Percentiles rank a stretch among this genome's conserved stretches.
Conservation (phyloP, 306 rosid species). For the Lathyrus aphaca region DNA sequence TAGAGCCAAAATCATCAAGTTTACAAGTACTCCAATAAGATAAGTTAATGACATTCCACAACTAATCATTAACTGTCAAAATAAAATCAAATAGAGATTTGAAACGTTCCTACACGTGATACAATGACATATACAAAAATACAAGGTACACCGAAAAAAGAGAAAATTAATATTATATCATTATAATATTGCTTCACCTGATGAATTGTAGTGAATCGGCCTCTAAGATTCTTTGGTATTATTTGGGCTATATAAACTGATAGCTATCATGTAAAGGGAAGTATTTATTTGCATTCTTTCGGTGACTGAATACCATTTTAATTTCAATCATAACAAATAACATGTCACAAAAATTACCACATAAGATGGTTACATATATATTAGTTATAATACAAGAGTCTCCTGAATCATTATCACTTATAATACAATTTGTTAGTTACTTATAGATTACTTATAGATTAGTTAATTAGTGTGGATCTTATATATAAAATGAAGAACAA, state of each 20-base stretch:
- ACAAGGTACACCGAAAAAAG: slow-evolving; percentile 25
- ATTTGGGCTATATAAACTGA: slow-evolving; percentile 77
- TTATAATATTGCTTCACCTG: slow-evolving; percentile 50
- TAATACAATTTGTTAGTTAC: not conserved
- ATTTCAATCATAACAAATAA: slow-evolving; percentile 17
- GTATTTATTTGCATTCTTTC: not conserved
- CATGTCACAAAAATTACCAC: slow-evolving; percentile 57
- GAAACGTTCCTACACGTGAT: slow-evolving; percentile 13
- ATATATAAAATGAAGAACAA: too few relatives aligned
- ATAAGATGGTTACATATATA: too few relatives aligned
- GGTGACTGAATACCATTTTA: not conserved
- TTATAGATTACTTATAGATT: too few relatives aligned
- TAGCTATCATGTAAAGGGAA: slow-evolving; percentile 50
- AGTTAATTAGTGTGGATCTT: not conserved
- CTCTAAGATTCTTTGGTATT: slow-evolving; percentile 73
- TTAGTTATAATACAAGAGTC: too few relatives aligned
- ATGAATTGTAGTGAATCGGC: slow-evolving; percentile 68
- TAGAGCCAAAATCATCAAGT: slow-evolving; percentile 62
- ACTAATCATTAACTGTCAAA: slow-evolving; percentile 67
- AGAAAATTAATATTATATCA: slow-evolving; percentile 21
- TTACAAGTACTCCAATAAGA: slow-evolving; percentile 63
- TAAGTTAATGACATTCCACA: slow-evolving; percentile 66
- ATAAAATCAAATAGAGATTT: slow-evolving; percentile 23
- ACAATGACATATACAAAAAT: slow-evolving; percentile 8
- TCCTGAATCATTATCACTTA: slow-evolving; percentile 53